Conservation (phyloP, 2,329 filamentous ascomycete genomes). For the Thermothelomyces thermophilus region DNA sequence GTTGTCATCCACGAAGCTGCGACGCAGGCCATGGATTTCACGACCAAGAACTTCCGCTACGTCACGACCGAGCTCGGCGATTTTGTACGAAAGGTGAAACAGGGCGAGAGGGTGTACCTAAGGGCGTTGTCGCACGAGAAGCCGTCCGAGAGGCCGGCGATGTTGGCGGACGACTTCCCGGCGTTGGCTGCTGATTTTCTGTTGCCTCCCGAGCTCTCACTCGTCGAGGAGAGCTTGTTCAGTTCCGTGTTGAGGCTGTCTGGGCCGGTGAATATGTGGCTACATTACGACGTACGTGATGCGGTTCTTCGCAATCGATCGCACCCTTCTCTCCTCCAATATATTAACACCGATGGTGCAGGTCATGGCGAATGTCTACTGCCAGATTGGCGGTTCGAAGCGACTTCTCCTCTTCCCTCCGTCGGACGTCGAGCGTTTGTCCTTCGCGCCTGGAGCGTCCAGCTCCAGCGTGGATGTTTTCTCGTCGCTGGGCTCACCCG, state of each 20-base stretch:
- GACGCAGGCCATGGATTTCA: conserved; percentile 68
- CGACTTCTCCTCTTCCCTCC: conserved; percentile 73
- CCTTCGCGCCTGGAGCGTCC: conserved; percentile 69
- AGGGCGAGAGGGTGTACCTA: conserved; percentile 65
- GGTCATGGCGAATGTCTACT: conserved; percentile 84
- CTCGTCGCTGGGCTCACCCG: conserved; percentile 31
- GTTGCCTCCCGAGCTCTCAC: conserved; percentile 55
- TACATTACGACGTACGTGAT: conserved; percentile 70
- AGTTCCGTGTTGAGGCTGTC: conserved; percentile 76
- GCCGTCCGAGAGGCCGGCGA: conserved; percentile 63
- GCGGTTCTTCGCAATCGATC: background rate
- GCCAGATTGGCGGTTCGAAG: conserved; percentile 69
- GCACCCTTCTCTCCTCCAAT: background rate
- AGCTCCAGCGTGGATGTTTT: conserved; percentile 75
- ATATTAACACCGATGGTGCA: conserved; percentile 27
- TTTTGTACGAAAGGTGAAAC: conserved; percentile 56
- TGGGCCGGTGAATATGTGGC: conserved; percentile 77
- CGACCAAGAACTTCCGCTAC: conserved; percentile 76
- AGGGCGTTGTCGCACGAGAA: conserved; percentile 65
- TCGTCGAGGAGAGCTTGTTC: conserved; percentile 58
- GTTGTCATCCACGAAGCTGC: conserved; percentile 68
- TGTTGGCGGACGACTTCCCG: conserved; percentile 65
- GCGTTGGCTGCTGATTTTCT: conserved; percentile 61
- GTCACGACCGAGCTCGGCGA: conserved; percentile 58
- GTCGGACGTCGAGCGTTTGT: conserved; percentile 60